Evolutionary conservation across 805 yeast genomes (phyloP).

Genomic region (Candida incommunis): DNA sequence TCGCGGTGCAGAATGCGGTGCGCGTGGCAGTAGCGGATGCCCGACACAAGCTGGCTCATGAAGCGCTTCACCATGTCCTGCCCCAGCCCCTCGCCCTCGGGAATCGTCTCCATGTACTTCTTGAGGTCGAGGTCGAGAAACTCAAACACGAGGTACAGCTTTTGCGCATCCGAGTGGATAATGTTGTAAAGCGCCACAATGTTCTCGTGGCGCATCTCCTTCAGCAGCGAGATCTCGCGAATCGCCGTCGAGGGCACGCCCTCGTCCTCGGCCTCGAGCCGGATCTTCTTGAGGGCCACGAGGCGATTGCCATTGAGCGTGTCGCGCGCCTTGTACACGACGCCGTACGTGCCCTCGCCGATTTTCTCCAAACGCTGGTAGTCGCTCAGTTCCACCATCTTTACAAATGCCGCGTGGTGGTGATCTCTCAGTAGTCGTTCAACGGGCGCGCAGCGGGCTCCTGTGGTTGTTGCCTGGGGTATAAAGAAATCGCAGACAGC

Average conservation of each 20-base stretch:
- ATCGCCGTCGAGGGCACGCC: conserved; percentile 99
- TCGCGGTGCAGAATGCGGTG: conserved; percentile 93
- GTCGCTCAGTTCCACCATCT: conserved; percentile 79
- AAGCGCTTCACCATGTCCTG: conserved; percentile 83
- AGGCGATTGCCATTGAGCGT: conserved; percentile 79
- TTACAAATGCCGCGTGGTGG: no score
- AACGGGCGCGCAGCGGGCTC: no score
- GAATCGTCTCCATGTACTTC: conserved; percentile 91
- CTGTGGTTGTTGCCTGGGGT: no score
- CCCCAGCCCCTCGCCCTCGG: conserved; percentile 82
- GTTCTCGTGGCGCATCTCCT: conserved; percentile 87
- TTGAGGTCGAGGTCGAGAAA: conserved; percentile 88
- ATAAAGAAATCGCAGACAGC: no score
- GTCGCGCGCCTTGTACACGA: conserved; percentile 91
- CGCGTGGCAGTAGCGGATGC: conserved; percentile 85
- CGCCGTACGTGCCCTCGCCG: conserved; percentile 97
- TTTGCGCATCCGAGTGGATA: conserved; percentile 88
- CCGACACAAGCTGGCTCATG: conserved; percentile 82
- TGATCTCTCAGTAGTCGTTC: no score
- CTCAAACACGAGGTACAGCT: conserved; percentile 85
- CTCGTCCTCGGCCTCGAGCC: conserved; percentile 92
- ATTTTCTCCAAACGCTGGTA: conserved; percentile 90
- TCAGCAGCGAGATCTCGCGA: conserved; percentile 84
- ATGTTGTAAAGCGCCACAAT: conserved; percentile 86
- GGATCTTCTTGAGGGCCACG: conserved; percentile 89